Evolutionary conservation across 176 grass and related monocot species (phyloP).

Genomic region (Echinochloa phyllopogon): DNA sequence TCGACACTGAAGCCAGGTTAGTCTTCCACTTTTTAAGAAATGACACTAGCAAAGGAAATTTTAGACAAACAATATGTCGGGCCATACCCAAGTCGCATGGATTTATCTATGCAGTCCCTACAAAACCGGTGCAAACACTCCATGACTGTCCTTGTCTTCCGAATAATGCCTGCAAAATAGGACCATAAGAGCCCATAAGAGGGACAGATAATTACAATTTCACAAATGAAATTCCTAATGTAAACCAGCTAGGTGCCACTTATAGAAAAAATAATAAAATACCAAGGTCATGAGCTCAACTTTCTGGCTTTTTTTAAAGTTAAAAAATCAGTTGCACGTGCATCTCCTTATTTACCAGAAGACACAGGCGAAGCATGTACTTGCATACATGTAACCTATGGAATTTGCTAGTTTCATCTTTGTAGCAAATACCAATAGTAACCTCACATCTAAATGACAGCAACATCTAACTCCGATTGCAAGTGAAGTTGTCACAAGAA

Average conservation of each 20-base stretch:
- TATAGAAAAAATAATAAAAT: conserved; percentile 5
- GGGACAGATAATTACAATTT: conserved; percentile 28
- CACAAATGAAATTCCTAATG: conserved; percentile 26
- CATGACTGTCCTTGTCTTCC: conserved; percentile 90
- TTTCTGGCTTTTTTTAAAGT: background rate
- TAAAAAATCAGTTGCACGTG: background rate
- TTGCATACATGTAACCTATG: conserved; percentile 1
- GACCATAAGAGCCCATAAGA: conserved; percentile 43
- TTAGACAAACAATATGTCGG: conserved; percentile 25
- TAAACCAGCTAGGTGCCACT: conserved; percentile 7
- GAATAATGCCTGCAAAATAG: conserved; percentile 72
- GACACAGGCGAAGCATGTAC: background rate
- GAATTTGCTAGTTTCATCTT: conserved; percentile 28
- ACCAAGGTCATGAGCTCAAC: background rate
- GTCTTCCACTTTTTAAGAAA: conserved; percentile 26
- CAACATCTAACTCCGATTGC: background rate
- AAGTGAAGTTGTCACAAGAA: conserved; percentile 28
- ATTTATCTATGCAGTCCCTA: conserved; percentile 93
- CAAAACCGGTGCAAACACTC: conserved; percentile 93
- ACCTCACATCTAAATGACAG: conserved; percentile 3
- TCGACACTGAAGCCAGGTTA: conserved; percentile 2
- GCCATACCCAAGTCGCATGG: conserved; percentile 87
- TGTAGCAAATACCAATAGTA: conserved; percentile 20
- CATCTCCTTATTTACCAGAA: conserved; percentile 3
- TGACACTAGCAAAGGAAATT: conserved; percentile 25